Conservation (phyloP, 1,284 basidiomycete genomes). For the Malassezia arunalokei region DNA sequence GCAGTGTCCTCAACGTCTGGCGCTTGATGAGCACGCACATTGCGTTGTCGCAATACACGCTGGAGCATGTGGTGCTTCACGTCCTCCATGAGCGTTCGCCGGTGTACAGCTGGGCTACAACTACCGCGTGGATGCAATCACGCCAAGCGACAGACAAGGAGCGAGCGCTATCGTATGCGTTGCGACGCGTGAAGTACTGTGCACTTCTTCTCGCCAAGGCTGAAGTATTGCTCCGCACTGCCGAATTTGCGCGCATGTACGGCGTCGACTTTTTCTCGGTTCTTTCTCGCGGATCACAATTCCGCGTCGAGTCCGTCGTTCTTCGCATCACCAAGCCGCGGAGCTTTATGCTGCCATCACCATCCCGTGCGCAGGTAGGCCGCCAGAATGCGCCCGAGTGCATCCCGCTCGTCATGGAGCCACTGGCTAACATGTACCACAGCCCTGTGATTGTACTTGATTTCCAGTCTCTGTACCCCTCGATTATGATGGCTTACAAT, state of each 20-base stretch:
- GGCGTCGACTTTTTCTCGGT: constrained; percentile 95
- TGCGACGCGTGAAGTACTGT: constrained; percentile 24
- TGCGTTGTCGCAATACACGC: constrained; percentile 65
- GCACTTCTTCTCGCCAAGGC: constrained; percentile 35
- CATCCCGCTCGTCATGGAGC: constrained; percentile 87
- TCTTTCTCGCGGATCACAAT: constrained; percentile 84
- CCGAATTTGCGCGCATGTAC: constrained; percentile 86
- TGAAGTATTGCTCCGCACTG: constrained; percentile 39
- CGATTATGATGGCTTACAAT: constrained; percentile 96
- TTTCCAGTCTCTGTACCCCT: constrained; percentile 90
- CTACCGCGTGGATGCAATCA: constrained; percentile 61
- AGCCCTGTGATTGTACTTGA: constrained; percentile 84
- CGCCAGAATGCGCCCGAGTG: constrained; percentile 90
- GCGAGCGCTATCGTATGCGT: constrained; percentile 25
- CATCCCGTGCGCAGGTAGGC: constrained; percentile 36
- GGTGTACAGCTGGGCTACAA: constrained; percentile 57
- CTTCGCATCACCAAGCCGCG: constrained; percentile 96
- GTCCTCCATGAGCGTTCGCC: constrained; percentile 51
- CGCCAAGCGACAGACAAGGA: constrained; percentile 13
- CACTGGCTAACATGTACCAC: constrained; percentile 78
- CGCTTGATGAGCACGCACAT: constrained; percentile 77
- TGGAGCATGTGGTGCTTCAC: constrained; percentile 69
- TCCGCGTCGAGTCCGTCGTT: constrained; percentile 97
- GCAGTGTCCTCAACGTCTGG: constrained; percentile 87
- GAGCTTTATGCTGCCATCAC: constrained; percentile 49